Base-by-base conservation (phyloP, 768 basidiomycete genomes). In the Sporobolomyces phaffii region DNA sequence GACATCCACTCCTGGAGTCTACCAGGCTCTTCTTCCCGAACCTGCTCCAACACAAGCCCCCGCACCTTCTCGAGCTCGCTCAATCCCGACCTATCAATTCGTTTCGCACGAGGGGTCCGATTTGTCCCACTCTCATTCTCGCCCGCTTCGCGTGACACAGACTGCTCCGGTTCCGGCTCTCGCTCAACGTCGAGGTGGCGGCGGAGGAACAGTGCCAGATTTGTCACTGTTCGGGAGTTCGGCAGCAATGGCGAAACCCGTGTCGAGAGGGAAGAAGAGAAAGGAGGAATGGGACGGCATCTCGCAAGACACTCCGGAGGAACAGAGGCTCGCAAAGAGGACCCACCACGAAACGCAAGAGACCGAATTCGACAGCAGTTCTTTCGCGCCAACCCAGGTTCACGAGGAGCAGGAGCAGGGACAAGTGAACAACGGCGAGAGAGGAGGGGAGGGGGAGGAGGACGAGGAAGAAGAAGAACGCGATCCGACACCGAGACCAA, bases 221-320 rank as follows among this genome's bases (percentile, higher is more conserved):
- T 49, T 54, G 51, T 47, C 33, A 18, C 24, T 40, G 9, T 53
- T 68, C 26, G 66, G 49, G 3, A 52, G 60, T 13, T 62, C 66
- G 26, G 54, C 41, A 5, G 66, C 61, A 15, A 62, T 68, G 61
- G 50, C 45, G 22, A 44, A 24, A 36, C 41, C 49, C 0, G 26
- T 15, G 22, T 26, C 36, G 41, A 29, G 11, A 20, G 28, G 41
- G 28, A 47, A 48, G n/a, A n/a, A n/a, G n/a, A 17, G 8, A 18
- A 44, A 40, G 15, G 60, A 51, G 15, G 47, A 41, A 5, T 62
- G 56, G 49, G 66, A 68, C 57, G 56, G 49, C 1, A 40, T 62
- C 49, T 68, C 66, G 22, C 66, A 65, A 26, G 33, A 33, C 22
- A 38, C 60, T 1, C 22, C 45, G 5, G 60, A 54, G 41, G 31